Evolutionary conservation across 345 rosid species (phyloP).

Genomic region (Garcia nutans): DNA sequence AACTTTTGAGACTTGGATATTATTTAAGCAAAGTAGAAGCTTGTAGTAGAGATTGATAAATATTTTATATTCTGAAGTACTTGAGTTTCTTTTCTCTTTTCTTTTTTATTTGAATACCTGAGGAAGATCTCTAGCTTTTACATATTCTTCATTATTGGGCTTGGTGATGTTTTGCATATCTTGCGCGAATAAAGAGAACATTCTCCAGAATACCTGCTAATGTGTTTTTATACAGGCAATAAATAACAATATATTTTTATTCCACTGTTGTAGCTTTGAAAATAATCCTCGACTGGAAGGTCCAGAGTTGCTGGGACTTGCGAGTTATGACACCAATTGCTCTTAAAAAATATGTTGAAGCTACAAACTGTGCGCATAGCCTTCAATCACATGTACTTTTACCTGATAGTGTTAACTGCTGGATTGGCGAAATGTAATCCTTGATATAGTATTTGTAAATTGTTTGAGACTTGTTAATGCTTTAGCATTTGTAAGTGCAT

Average conservation of each 20-base stretch:
- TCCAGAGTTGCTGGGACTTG: conserved; percentile 86
- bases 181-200: not conserved
- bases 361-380: conserved; percentile 2
- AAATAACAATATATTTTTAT: conserved; percentile 13
- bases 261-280: conserved; percentile 61
- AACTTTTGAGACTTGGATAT: not conserved
- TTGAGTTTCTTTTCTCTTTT: not conserved
- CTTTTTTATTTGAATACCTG: no score
- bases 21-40: not conserved
- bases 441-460: conserved; percentile 36
- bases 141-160: not conserved
- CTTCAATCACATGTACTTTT: conserved; percentile 18
- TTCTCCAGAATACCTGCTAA: not conserved
- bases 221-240: not conserved
- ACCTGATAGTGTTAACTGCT: conserved; percentile 24
- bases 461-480: conserved; percentile 7
- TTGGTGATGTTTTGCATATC: not conserved
- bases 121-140: not conserved
- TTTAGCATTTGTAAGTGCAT: conserved; percentile 16
- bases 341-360: conserved; percentile 34
- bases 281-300: conserved; percentile 89
- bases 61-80: not conserved
- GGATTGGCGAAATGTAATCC: conserved; percentile 27
- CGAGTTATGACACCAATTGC: conserved; percentile 87
- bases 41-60: not conserved